Conservation (phyloP, 2,329 filamentous ascomycete genomes). For the Claviceps sp. region DNA sequence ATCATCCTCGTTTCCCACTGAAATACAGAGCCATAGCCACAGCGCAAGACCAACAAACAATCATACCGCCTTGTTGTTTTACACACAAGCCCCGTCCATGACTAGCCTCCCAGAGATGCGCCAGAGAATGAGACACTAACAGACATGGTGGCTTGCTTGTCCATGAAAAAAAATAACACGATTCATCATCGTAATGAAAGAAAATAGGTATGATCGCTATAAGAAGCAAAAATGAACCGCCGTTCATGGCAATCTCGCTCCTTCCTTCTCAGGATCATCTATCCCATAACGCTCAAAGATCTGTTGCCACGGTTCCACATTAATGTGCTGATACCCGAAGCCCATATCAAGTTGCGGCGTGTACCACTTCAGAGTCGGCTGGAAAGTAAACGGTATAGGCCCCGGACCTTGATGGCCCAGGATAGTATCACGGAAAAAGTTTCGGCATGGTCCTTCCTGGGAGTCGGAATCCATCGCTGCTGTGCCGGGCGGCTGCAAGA, state of each 20-base stretch:
- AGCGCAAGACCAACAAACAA: no score
- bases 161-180: no score
- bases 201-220: no score
- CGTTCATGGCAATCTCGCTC: not conserved
- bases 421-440: slow-evolving; percentile 20
- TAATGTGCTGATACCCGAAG: slow-evolving; percentile 35
- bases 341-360: slow-evolving; percentile 30
- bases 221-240: no score
- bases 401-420: slow-evolving; percentile 2
- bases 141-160: no score
- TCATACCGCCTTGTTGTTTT: no score
- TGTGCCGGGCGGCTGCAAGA: slow-evolving; percentile 34
- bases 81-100: no score
- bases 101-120: no score
- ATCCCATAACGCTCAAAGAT: slow-evolving; percentile 22
- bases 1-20: no score
- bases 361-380: slow-evolving; percentile 40
- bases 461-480: not conserved
- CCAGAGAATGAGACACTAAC: no score
- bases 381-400: slow-evolving; percentile 23
- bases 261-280: slow-evolving; percentile 10
- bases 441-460: slow-evolving; percentile 16
- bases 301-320: slow-evolving; percentile 28
- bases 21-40: no score
- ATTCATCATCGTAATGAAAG: no score